Evolutionary conservation across 257 asterid genomes (phyloP), one percentile per base, ranked within the genome.

Genomic region (Echites panduratus): DNA sequence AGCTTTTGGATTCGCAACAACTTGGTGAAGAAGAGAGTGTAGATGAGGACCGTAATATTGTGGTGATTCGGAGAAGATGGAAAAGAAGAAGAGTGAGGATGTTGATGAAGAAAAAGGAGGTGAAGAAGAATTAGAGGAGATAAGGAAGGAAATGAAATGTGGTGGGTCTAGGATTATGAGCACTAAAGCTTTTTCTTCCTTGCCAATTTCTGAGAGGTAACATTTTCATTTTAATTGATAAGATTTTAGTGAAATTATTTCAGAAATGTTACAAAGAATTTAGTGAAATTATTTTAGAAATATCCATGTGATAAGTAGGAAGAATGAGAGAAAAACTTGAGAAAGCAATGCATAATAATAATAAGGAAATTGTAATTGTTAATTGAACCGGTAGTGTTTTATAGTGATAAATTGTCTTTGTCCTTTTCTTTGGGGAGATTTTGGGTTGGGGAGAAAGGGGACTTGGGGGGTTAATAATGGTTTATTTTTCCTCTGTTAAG

Each of bases 101-200:
- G 82, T 66, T 7, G 77, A 75, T 9, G 81, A 52, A 48, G 74
- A 66, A 9, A 82, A 73, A 64, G 58, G 75, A 49, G 84, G 66
- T 16, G 61, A 79, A 62, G 84, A 71, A n/a, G 72, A 35, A 17
- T 79, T 73, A 45, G 81, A 73, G 66, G 85, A 74, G 29, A 54
- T 72, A 76, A 81, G 81, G 86, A 75, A 67, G 67, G 87, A 73
- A 61, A 63, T 45, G 66, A 85, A 74, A 80, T 70, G 68, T 50
- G 57, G 69, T 22, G 89, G 90, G 40, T 77, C 88, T n/a, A 98
- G 99, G 71, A 95, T 95, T 77, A 92, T 90, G 98, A 92, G 94
- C 68, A 66, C 74, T 9, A 96, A 86, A 61, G 75, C 88, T n/a
- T 95, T 95, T 70, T 49, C 80, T 0, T 56, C 83, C 17, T 67